Base-by-base conservation (phyloP, 140 eudicot genomes). In the Erigeron philadelphicus region DNA sequence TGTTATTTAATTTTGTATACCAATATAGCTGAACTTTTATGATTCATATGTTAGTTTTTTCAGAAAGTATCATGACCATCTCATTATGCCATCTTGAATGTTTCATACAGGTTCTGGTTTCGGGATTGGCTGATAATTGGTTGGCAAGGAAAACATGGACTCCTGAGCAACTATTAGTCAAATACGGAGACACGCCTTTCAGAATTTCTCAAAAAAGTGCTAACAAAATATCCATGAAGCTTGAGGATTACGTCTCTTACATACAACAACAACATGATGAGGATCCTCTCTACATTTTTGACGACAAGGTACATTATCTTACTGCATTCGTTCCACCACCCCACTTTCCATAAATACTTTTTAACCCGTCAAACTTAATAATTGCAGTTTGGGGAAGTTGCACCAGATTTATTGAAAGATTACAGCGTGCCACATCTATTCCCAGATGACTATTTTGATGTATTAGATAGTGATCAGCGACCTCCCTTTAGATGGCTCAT, bases 401-500 rank as follows among this genome's bases (percentile, higher is more conserved):
- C 85, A 68, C 98, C 98, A 40, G 84, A 73, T 76, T 74, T 93
- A 62, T 66, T 93, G 73, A 80, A 85, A 68, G 98, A 89, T 77
- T 93, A 93, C 78, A 81, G 76, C 63, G 98, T 93, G 16, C 98
- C 98, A 48, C 76, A 86, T 78, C 67, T 93, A 63, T 93, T 93
- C 74, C 83, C 82, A 71, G 98, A 93, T 64, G 98, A 93, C 75
- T 81, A 83, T 68, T 93, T 93, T 78, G 86, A 86, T 83, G 87
- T 93, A 18, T 72, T 93, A 76, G 87, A 85, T 66, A 81, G 31
- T 18, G 94, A 93, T 74, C 84, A 84, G 10, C 79, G 96, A 17
- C 98, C 98, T 0, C 81, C 98, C 66, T 93, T 47, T 77, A 84
- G 98, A 80, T 93, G 98, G 98, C 95, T 93, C 64, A 89, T 93